phyloP scores from a whole-genome alignment of 1,284 basidiomycete species.

The Sanghuangporus baumii region DNA sequence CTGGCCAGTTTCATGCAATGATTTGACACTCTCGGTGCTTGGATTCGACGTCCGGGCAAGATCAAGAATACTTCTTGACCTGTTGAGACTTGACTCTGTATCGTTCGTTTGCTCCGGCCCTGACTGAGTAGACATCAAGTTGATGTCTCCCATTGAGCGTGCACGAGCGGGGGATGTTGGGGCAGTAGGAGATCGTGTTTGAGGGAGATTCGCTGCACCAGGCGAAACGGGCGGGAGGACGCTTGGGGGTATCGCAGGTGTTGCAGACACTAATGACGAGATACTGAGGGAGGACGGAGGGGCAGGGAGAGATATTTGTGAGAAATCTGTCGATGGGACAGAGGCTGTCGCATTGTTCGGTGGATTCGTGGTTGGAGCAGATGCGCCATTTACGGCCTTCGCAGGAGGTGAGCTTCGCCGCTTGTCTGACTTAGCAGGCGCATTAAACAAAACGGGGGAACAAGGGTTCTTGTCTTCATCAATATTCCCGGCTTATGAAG shows the following conservation, averaged over 20 bases:
- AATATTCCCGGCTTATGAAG: slow-evolving; percentile 5
- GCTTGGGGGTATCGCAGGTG: background rate
- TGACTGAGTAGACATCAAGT: slow-evolving; percentile 34
- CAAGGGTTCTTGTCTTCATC: slow-evolving; percentile 11
- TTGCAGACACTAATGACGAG: background rate
- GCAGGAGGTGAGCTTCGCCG: slow-evolving; percentile 1
- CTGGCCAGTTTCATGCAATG: background rate
- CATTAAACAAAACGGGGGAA: slow-evolving; percentile 9
- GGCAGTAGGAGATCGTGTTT: slow-evolving; percentile 6
- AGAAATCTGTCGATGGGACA: background rate
- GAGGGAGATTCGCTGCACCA: background rate
- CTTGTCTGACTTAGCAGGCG: background rate
- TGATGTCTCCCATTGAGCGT: slow-evolving; percentile 53
- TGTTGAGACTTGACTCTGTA: slow-evolving; percentile 3
- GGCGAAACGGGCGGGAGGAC: background rate
- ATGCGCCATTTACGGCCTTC: background rate
- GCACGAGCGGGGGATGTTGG: slow-evolving; percentile 40
- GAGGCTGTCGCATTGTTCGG: slow-evolving; percentile 3
- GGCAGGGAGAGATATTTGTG: background rate
- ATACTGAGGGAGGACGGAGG: slow-evolving; percentile 3
- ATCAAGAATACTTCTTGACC: slow-evolving; percentile 15
- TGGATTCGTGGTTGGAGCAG: background rate
- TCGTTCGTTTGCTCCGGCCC: background rate
- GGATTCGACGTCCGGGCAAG: slow-evolving; percentile 7
- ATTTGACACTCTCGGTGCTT: slow-evolving; percentile 12